Evolutionary conservation across 257 asterid species (phyloP).

Genomic region (Schizonepeta tenuifolia): DNA sequence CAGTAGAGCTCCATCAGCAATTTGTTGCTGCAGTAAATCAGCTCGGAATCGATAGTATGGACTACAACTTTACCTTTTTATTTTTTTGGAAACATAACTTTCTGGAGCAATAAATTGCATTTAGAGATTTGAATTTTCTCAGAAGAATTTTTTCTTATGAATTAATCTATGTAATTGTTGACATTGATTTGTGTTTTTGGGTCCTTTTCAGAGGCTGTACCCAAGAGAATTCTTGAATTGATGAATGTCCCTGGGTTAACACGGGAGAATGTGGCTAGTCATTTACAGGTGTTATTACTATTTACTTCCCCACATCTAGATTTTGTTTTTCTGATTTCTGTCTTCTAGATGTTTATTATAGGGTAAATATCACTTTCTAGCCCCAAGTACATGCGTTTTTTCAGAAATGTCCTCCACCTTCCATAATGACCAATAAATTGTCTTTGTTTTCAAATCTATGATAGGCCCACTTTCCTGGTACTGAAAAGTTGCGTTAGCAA

Average conservation of each 20-base stretch:
- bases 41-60: conserved; percentile 88
- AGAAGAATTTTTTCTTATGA: background rate
- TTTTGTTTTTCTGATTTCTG: background rate
- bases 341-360: background rate
- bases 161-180: conserved; percentile 25
- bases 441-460: too few relatives aligned
- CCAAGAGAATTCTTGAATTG: conserved; percentile 82
- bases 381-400: background rate
- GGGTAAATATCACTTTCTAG: background rate
- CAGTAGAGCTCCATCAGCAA: conserved; percentile 95
- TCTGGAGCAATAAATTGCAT: conserved; percentile 16
- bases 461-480: background rate
- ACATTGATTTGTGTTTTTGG: conserved; percentile 18
- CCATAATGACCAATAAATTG: background rate
- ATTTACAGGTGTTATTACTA: conserved; percentile 65
- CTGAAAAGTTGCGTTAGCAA: background rate
- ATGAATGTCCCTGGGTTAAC: conserved; percentile 91
- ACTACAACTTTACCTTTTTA: conserved; percentile 20
- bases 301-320: conserved; percentile 3
- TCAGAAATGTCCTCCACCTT: background rate
- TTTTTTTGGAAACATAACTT: conserved; percentile 9
- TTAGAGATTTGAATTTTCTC: background rate
- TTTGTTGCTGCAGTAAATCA: conserved; percentile 86
- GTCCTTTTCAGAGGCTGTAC: conserved; percentile 77
- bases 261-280: conserved; percentile 92